Percentiles rank a stretch among this genome's conserved stretches.
Conservation (phyloP, 2,329 filamentous ascomycete species). For the Aspergillus vadensis region DNA sequence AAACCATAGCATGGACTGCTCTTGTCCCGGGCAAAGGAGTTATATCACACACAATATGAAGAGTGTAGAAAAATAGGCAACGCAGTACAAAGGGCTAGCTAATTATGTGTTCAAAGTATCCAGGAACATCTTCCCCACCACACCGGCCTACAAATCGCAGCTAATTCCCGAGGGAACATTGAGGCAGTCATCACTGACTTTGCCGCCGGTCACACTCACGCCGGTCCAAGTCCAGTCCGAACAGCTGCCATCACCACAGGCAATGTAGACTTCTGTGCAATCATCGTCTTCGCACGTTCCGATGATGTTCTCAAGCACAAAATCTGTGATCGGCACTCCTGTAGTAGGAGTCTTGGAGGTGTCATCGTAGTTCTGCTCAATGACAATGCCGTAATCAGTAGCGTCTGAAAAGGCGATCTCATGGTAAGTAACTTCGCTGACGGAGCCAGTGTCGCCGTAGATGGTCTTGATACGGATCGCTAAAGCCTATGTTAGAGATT, state of each 20-base stretch:
- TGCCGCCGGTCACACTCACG: constrained; percentile 56
- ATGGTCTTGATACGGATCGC: constrained; percentile 60
- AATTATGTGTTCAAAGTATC: too few relatives aligned
- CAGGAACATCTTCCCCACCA: not conserved
- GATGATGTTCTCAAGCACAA: not conserved
- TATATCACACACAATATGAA: too few relatives aligned
- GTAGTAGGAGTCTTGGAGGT: constrained; percentile 3
- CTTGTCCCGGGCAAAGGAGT: too few relatives aligned
- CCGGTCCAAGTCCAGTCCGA: constrained; percentile 57
- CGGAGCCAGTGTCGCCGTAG: constrained; percentile 49
- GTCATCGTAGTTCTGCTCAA: constrained; percentile 5
- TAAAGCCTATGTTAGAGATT: not conserved
- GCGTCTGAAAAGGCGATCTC: constrained; percentile 2
- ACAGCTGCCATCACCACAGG: constrained; percentile 54
- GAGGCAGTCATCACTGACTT: constrained; percentile 44
- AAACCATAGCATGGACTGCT: too few relatives aligned
- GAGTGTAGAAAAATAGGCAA: too few relatives aligned
- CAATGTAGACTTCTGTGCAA: constrained; percentile 9
- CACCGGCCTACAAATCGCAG: constrained; percentile 23
- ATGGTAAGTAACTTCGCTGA: constrained; percentile 32
- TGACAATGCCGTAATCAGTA: not conserved
- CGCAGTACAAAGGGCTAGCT: too few relatives aligned
- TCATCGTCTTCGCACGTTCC: constrained; percentile 1
- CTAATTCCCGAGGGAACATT: constrained; percentile 43
- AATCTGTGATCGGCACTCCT: not conserved